Evolutionary conservation across 2,329 filamentous ascomycete genomes (phyloP).

Genomic region (Fusarium sublunatum): DNA sequence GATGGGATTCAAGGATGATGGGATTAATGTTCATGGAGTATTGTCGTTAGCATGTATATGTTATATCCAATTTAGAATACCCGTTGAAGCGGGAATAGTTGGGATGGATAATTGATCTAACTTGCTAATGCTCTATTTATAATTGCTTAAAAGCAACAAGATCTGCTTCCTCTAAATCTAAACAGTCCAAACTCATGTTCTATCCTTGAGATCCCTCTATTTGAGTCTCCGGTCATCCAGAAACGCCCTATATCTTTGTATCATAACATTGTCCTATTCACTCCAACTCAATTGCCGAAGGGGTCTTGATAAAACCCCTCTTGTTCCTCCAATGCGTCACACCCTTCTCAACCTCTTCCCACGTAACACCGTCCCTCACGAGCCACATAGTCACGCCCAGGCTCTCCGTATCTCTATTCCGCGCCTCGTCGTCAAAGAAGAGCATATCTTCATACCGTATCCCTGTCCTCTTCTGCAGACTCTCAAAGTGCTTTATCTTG

Average conservation of each 20-base stretch:
- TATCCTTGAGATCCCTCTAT: background rate
- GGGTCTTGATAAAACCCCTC: constrained; percentile 59
- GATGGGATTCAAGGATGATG: background rate
- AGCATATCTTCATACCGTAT: constrained; percentile 85
- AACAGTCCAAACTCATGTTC: background rate
- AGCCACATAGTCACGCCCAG: constrained; percentile 88
- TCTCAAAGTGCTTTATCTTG: constrained; percentile 88
- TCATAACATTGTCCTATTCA: background rate
- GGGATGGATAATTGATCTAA: constrained; percentile 14
- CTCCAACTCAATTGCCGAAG: constrained; percentile 19
- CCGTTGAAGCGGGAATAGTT: constrained; percentile 11
- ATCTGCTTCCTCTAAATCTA: background rate
- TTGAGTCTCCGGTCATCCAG: background rate
- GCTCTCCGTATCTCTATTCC: constrained; percentile 83
- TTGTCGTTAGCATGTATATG: constrained; percentile 17
- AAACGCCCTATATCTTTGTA: background rate
- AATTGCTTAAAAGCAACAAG: background rate
- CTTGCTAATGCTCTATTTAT: background rate
- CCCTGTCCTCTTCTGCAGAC: constrained; percentile 76
- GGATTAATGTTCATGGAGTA: constrained; percentile 10
- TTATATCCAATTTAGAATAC: constrained; percentile 17
- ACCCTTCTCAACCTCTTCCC: constrained; percentile 81
- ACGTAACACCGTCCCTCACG: constrained; percentile 81
- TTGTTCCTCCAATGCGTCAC: constrained; percentile 84
- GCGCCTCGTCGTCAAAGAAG: constrained; percentile 92